Evolutionary conservation across 495 filamentous ascomycete species (phyloP).

Genomic region (Xylaria sp.): DNA sequence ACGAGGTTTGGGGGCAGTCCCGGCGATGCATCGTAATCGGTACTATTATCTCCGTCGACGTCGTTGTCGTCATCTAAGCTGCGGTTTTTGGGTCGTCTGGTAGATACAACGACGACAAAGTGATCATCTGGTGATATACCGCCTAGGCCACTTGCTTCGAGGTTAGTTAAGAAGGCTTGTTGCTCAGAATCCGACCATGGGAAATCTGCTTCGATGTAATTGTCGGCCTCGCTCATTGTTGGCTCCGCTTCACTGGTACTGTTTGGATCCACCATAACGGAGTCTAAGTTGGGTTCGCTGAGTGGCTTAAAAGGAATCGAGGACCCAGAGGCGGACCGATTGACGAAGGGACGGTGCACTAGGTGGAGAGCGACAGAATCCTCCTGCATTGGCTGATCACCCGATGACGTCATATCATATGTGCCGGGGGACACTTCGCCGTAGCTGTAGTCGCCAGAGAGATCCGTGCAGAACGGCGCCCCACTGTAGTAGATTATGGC

Average conservation of each 20-base stretch:
- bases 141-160: slow-evolving; percentile 70
- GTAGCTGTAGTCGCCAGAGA: slow-evolving; percentile 64
- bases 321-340: slow-evolving; percentile 51
- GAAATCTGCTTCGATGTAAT: slow-evolving; percentile 45
- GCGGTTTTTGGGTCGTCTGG: slow-evolving; percentile 47
- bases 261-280: slow-evolving; percentile 24
- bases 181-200: slow-evolving; percentile 46
- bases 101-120: slow-evolving; percentile 64
- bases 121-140: slow-evolving; percentile 72
- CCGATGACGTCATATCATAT: slow-evolving; percentile 49
- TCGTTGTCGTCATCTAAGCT: slow-evolving; percentile 27
- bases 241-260: slow-evolving; percentile 34
- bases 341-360: slow-evolving; percentile 35
- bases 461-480: slow-evolving; percentile 76
- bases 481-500: slow-evolving; percentile 83
- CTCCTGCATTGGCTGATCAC: slow-evolving; percentile 34
- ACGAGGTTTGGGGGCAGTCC: slow-evolving; percentile 14
- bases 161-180: slow-evolving; percentile 34
- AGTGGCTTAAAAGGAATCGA: slow-evolving; percentile 52
- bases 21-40: slow-evolving; percentile 7
- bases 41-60: slow-evolving; percentile 20
- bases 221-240: slow-evolving; percentile 36
- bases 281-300: slow-evolving; percentile 37
- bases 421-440: slow-evolving; percentile 45
- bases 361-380: slow-evolving; percentile 31